Percentiles rank a stretch among this genome's conserved stretches.
Evolutionary conservation across 768 basidiomycete species (phyloP).

Genomic region (Tulasnella calospora): DNA sequence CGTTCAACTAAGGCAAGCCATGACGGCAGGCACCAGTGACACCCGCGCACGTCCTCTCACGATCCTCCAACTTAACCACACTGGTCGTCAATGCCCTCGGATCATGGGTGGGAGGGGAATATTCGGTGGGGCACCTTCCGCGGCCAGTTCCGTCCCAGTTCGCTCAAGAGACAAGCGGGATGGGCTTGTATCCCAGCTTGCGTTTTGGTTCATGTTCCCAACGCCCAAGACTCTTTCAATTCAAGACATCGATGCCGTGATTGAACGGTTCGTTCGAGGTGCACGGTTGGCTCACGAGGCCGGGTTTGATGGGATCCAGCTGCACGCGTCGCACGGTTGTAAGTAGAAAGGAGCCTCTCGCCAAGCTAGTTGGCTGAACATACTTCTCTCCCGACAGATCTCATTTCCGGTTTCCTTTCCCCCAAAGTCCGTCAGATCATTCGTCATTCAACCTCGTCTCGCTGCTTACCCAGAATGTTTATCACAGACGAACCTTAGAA

Average conservation of each 20-base stretch:
- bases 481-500: constrained; percentile 54
- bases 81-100: constrained; percentile 72
- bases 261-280: constrained; percentile 60
- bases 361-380: constrained; percentile 51
- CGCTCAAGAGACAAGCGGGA: constrained; percentile 29
- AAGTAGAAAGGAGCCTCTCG: constrained; percentile 33
- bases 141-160: constrained; percentile 54
- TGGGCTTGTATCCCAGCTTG: constrained; percentile 37
- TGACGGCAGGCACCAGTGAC: constrained; percentile 24
- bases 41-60: constrained; percentile 42
- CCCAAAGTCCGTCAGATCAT: constrained; percentile 48
- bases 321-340: constrained; percentile 26
- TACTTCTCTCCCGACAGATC: constrained; percentile 44
- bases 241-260: constrained; percentile 56
- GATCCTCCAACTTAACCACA: constrained; percentile 79
- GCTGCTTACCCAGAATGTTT: not conserved
- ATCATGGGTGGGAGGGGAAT: constrained; percentile 62
- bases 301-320: constrained; percentile 39
- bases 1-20: constrained; percentile 52
- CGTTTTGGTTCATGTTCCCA: constrained; percentile 56
- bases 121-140: constrained; percentile 53
- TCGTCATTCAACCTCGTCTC: not conserved
- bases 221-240: constrained; percentile 56
- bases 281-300: constrained; percentile 58
- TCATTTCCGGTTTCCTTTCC: constrained; percentile 73